Evolutionary conservation across 2,329 filamentous ascomycete genomes (phyloP).

Genomic region (Geosmithia morbida): DNA sequence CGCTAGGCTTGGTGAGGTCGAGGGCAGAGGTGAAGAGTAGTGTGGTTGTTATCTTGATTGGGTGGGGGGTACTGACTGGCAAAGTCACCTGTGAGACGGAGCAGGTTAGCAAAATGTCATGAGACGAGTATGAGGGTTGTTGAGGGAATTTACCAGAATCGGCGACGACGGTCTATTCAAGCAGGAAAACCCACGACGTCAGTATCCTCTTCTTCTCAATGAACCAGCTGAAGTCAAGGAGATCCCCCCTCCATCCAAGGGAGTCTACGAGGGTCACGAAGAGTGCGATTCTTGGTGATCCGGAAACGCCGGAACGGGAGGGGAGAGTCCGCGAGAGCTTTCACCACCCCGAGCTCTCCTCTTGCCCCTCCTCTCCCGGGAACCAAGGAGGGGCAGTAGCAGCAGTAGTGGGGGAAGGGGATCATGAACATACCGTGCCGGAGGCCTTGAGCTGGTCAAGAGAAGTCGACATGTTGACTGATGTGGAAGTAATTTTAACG

Average conservation of each 20-base stretch:
- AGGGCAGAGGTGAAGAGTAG: background rate
- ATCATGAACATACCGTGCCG: slow-evolving; percentile 65
- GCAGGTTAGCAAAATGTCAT: slow-evolving; percentile 8
- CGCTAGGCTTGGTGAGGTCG: no score
- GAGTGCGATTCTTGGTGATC: background rate
- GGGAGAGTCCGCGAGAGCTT: background rate
- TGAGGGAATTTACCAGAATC: slow-evolving; percentile 65
- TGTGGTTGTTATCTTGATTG: no score
- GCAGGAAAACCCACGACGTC: background rate
- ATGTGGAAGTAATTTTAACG: background rate
- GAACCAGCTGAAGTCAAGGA: background rate
- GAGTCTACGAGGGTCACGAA: background rate
- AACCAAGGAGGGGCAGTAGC: slow-evolving; percentile 14
- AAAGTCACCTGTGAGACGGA: slow-evolving; percentile 49
- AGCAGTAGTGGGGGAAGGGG: slow-evolving; percentile 7
- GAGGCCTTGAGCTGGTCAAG: slow-evolving; percentile 94
- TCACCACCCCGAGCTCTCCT: background rate
- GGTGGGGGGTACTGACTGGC: slow-evolving; percentile 45
- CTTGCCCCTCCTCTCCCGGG: background rate
- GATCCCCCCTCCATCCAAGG: background rate
- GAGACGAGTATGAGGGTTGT: background rate
- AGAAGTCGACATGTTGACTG: slow-evolving; percentile 58
- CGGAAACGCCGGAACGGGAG: background rate
- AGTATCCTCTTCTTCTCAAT: slow-evolving; percentile 1
- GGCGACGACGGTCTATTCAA: slow-evolving; percentile 73